Evolutionary conservation across 2,329 filamentous ascomycete species (phyloP).

Genomic region (Bisporella sp.): DNA sequence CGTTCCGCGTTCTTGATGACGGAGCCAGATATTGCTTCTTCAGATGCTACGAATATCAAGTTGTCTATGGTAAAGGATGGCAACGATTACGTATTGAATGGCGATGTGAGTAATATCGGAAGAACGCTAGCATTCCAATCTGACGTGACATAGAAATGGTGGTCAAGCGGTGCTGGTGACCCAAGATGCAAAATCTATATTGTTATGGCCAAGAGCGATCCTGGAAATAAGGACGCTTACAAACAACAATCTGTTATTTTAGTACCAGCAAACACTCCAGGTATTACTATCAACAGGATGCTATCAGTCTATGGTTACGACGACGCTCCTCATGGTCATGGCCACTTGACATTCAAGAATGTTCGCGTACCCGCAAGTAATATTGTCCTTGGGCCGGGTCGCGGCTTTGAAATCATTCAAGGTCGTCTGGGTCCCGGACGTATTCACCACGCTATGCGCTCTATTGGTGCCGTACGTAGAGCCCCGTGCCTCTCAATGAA

Average conservation of each 20-base stretch:
- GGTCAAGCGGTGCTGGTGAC: constrained; percentile 93
- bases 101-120: constrained; percentile 49
- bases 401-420: constrained; percentile 97
- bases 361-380: constrained; percentile 79
- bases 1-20: constrained; percentile 92
- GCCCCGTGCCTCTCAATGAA: not conserved
- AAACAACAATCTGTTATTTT: constrained; percentile 89
- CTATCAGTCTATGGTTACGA: constrained; percentile 92
- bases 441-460: constrained; percentile 97
- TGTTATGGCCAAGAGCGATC: constrained; percentile 90
- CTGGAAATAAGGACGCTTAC: constrained; percentile 69
- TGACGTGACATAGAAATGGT: constrained; percentile 73
- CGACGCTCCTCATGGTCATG: constrained; percentile 96
- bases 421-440: constrained; percentile 90
- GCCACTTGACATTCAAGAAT: constrained; percentile 82
- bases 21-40: constrained; percentile 80
- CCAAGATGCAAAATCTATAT: constrained; percentile 89
- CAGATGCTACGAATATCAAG: constrained; percentile 89
- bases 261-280: constrained; percentile 72
- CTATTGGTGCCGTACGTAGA: constrained; percentile 67
- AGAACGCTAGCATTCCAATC: not conserved
- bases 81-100: constrained; percentile 85
- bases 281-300: constrained; percentile 92
- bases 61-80: constrained; percentile 77
- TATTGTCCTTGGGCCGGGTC: constrained; percentile 86